These are phyloP conservation scores for Mortierella sp. DNA, from an alignment of 371 early-diverging fungal species.

Conservation along the genomic window DNA sequence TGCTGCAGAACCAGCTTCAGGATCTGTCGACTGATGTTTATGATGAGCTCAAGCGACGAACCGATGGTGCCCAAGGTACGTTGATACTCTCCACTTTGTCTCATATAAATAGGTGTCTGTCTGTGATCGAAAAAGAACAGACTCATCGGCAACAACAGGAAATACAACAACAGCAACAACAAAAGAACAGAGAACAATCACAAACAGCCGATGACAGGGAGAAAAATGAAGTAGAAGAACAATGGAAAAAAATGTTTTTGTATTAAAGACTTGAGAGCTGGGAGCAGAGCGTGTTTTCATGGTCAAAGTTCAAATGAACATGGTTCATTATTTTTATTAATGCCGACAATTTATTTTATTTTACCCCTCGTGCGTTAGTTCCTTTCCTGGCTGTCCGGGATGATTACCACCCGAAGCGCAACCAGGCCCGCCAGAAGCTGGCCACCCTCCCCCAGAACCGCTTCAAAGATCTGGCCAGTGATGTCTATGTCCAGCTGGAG, in stretches of 20 bases:
- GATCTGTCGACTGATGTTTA: constrained; percentile 97
- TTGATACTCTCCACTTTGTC: not conserved
- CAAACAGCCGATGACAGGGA: not conserved
- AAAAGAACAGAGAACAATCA: not conserved
- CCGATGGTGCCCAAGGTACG: constrained; percentile 74
- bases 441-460: constrained; percentile 88
- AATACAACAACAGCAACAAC: not conserved
- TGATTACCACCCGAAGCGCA: constrained; percentile 94
- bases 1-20: constrained; percentile 89
- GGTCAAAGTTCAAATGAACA: constrained; percentile 11
- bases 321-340: not conserved
- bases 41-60: constrained; percentile 88
- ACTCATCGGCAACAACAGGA: too few relatives aligned
- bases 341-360: not conserved
- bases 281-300: not conserved
- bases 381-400: constrained; percentile 88
- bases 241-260: not conserved
- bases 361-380: constrained; percentile 61
- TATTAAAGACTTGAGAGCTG: constrained; percentile 6
- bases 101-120: not conserved
- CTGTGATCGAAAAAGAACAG: too few relatives aligned
- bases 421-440: constrained; percentile 97
- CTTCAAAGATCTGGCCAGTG: constrained; percentile 93
- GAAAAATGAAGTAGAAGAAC: constrained; percentile 8
- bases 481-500: constrained; percentile 89